phyloP scores from a whole-genome alignment of 345 rosid species.

The Eucalyptus sp. region DNA sequence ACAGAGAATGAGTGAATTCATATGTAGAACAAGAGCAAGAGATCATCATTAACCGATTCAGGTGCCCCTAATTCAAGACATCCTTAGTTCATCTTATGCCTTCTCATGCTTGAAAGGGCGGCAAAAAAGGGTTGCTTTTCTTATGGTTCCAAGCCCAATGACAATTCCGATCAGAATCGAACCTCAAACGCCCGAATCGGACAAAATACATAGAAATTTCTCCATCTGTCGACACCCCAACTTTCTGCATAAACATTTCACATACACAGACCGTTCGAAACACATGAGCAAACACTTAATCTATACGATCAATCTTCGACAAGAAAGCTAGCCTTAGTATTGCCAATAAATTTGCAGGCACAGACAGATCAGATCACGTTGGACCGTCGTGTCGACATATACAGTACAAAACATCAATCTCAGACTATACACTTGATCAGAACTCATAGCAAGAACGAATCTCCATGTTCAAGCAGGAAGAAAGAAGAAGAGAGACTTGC shows the following conservation, averaged over 20 bases:
- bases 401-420: not conserved
- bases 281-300: not conserved
- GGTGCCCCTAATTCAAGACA: not conserved
- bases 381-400: not conserved
- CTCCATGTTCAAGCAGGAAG: not conserved
- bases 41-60: not conserved
- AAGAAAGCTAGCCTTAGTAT: not conserved
- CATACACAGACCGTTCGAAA: not conserved
- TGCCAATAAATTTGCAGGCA: not conserved
- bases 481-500: not conserved
- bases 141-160: not conserved
- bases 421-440: not conserved
- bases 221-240: not conserved
- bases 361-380: not conserved
- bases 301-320: not conserved
- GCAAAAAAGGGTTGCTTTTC: not conserved
- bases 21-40: not conserved
- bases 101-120: not conserved
- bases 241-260: not conserved
- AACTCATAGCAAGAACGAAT: not conserved
- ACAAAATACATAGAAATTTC: not conserved
- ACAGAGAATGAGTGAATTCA: not conserved
- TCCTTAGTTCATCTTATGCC: not conserved
- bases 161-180: not conserved
- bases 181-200: not conserved